These are phyloP conservation scores for Metschnikowia gruessii DNA, from an alignment of 805 yeast species.

Conservation along the genomic window DNA sequence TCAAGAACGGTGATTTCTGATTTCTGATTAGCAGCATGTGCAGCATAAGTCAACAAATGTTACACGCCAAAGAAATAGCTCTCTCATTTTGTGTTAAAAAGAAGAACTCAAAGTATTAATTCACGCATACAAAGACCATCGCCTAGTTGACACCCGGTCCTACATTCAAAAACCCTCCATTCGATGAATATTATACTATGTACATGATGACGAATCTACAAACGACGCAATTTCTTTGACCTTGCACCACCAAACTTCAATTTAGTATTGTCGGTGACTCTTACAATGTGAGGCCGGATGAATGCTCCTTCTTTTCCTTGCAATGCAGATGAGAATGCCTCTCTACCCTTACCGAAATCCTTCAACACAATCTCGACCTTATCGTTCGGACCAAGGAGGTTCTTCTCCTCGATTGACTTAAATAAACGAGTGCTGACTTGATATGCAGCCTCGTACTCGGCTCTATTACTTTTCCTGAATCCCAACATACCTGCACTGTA, in stretches of 20 bases:
- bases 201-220: conserved; percentile 33
- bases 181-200: conserved; percentile 13
- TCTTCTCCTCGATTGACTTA: conserved; percentile 62
- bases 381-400: conserved; percentile 47
- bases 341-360: conserved; percentile 87
- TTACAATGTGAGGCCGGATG: conserved; percentile 62
- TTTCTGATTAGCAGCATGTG: too few relatives aligned
- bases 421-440: conserved; percentile 78
- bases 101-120: too few relatives aligned
- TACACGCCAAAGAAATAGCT: too few relatives aligned
- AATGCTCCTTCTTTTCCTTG: conserved; percentile 83
- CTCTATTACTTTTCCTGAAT: conserved; percentile 83
- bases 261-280: conserved; percentile 75
- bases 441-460: conserved; percentile 90
- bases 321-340: conserved; percentile 79
- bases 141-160: background rate
- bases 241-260: conserved; percentile 92
- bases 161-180: background rate
- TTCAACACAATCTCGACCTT: conserved; percentile 74
- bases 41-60: too few relatives aligned
- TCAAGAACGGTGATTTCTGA: too few relatives aligned
- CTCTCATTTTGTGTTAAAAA: too few relatives aligned
- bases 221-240: conserved; percentile 77
- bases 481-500: conserved; percentile 85
- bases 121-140: too few relatives aligned